Evolutionary conservation across 106 monocot species (phyloP), one percentile per base, ranked within the genome.

Genomic region (Apostasia ramifera): DNA sequence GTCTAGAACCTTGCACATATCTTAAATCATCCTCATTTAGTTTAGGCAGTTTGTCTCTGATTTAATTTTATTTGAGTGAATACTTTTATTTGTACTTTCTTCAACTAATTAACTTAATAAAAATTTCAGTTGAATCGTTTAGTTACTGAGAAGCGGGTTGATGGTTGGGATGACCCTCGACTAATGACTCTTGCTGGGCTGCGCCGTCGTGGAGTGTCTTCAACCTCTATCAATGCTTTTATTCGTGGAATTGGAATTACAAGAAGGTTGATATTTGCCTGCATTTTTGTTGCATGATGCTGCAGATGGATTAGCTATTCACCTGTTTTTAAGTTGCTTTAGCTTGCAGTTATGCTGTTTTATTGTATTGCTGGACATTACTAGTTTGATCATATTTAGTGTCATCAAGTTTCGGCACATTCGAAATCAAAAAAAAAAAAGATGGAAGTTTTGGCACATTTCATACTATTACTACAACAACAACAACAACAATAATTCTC

Each of bases 101-200:
- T 26, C 26, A 26, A 26, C 0, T 26, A 26, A 26, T 26, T 26
- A 26, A 2, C 62, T 63, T 45, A n/a, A n/a, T 44, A 44, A 43
- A 44, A 63, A 43, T 48, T 74, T 72, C 83, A 98, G 97, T 76
- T 97, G 66, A 97, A 97, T 61, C 80, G 77, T 15, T 64, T 98
- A 41, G 97, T 92, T 3, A 98, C 75, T 37, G 92, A 90, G 55
- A 92, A 92, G 67, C 87, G 77, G 77, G 97, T 98, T 1, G 87
- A 92, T 76, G 89, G 97, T 44, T 98, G 97, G 97, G 97, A 98
- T 73, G 97, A 98, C 55, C 97, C 97, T 42, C 97, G 92, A 56
- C 68, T 98, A 59, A 57, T 92, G 89, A 98, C 97, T 55, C 70
- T 98, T 49, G 89, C 97, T 77, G 97, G 97, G 47, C 76, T 97